Percentiles rank a stretch among this genome's conserved stretches.
Conservation (phyloP, 768 basidiomycete species). For the Sporobolomyces pararoseus region DNA sequence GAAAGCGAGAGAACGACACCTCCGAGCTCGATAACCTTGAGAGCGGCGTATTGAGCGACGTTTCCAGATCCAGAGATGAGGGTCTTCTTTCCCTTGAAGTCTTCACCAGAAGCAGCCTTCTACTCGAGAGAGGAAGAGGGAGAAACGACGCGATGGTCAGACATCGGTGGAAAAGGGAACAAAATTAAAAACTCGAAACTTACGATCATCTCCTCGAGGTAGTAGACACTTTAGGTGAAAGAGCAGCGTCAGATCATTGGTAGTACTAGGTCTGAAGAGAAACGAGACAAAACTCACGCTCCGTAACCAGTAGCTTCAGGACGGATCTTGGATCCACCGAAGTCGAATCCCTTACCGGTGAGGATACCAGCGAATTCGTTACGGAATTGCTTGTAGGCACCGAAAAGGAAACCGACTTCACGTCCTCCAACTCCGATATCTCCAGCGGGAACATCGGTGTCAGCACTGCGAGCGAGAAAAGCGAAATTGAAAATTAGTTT, state of each 20-base stretch:
- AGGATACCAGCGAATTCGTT: slow-evolving; percentile 68
- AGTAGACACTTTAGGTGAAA: slow-evolving; percentile 71
- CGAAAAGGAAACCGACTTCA: slow-evolving; percentile 72
- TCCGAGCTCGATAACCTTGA: slow-evolving; percentile 73
- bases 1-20: slow-evolving; percentile 67
- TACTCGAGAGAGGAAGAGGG: slow-evolving; percentile 2
- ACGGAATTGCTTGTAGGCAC: slow-evolving; percentile 68
- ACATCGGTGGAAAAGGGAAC: not conserved
- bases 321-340: slow-evolving; percentile 60
- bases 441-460: slow-evolving; percentile 72
- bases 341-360: slow-evolving; percentile 50
- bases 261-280: too few species aligned
- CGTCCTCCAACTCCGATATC: slow-evolving; percentile 71
- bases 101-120: slow-evolving; percentile 59
- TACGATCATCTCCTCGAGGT: slow-evolving; percentile 63
- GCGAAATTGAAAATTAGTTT: not conserved
- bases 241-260: too few species aligned
- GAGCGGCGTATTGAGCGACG: slow-evolving; percentile 68
- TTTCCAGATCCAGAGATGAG: slow-evolving; percentile 62
- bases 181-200: too few species aligned
- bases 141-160: too few species aligned
- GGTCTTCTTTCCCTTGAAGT: slow-evolving; percentile 54
- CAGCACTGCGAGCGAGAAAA: slow-evolving; percentile 52
- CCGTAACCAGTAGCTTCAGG: slow-evolving; percentile 57
- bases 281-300: slow-evolving; percentile 12